phyloP scores from a whole-genome alignment of 148 eudicot species.

The Rhododendron molle region DNA sequence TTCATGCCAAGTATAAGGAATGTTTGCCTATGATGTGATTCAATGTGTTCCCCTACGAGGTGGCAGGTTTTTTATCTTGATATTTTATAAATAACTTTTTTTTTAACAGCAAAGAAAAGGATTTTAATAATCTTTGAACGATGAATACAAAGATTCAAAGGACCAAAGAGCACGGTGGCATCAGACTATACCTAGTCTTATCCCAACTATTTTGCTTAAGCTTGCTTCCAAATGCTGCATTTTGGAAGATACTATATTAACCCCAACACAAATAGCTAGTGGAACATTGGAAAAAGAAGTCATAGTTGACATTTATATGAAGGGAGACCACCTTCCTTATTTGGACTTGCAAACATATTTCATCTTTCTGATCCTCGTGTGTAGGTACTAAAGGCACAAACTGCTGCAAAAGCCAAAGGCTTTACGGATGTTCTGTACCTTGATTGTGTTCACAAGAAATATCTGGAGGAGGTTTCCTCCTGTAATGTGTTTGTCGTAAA shows the following conservation, averaged over 20 bases:
- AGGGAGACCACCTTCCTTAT: not conserved
- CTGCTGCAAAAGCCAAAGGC: constrained; percentile 86
- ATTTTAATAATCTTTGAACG: too few relatives aligned
- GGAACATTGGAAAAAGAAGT: not conserved
- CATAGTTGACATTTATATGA: not conserved
- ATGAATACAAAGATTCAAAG: not conserved
- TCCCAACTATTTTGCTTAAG: not conserved
- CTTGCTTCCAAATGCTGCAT: not conserved
- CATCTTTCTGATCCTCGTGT: not conserved
- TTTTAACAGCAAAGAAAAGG: not conserved
- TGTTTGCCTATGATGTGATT: not conserved
- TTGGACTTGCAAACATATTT: not conserved
- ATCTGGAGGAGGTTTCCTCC: constrained; percentile 95
- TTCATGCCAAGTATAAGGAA: not conserved
- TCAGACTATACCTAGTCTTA: too few relatives aligned
- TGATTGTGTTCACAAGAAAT: constrained; percentile 79
- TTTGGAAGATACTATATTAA: not conserved
- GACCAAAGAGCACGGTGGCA: not conserved
- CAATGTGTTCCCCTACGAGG: not conserved
- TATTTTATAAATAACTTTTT: not conserved
- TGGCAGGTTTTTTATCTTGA: not conserved
- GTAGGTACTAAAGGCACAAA: constrained; percentile 83
- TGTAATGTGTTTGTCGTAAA: constrained; percentile 89
- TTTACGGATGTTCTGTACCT: constrained; percentile 88
- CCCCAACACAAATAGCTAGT: not conserved